phyloP scores from a whole-genome alignment of 1,284 basidiomycete species.

The Ustilago loliicola region DNA sequence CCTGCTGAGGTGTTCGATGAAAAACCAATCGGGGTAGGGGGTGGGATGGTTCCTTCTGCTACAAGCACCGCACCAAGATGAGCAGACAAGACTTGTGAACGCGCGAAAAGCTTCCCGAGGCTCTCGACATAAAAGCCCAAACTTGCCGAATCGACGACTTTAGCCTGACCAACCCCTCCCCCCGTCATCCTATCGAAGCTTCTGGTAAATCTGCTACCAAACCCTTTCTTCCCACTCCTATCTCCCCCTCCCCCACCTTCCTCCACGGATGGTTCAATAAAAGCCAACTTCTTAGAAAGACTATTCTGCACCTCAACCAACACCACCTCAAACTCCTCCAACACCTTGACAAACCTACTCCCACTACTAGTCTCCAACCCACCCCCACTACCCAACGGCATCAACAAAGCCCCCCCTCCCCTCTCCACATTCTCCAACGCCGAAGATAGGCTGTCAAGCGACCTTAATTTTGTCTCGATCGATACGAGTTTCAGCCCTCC shows the following conservation, averaged over 20 bases:
- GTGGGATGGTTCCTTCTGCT: conserved; percentile 12
- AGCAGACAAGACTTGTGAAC: neutral
- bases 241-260: neutral
- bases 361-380: conserved; percentile 55
- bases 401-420: conserved; percentile 38
- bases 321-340: conserved; percentile 84
- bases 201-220: conserved; percentile 20
- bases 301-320: conserved; percentile 78
- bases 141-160: conserved; percentile 2
- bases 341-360: conserved; percentile 69
- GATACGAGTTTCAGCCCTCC: conserved; percentile 85
- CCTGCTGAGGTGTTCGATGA: neutral
- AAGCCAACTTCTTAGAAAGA: conserved; percentile 83
- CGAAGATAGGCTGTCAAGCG: conserved; percentile 81
- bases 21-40: neutral
- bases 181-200: conserved; percentile 35
- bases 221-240: conserved; percentile 10
- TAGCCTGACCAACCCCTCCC: conserved; percentile 13
- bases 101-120: neutral
- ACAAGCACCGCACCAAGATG: conserved; percentile 20
- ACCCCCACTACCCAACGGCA: conserved; percentile 36
- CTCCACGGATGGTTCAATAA: conserved; percentile 75
- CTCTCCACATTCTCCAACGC: conserved; percentile 80
- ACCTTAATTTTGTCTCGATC: conserved; percentile 85
- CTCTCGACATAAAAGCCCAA: conserved; percentile 22